Conservation (phyloP, 257 asterid species). For the Primulina eburnea region DNA sequence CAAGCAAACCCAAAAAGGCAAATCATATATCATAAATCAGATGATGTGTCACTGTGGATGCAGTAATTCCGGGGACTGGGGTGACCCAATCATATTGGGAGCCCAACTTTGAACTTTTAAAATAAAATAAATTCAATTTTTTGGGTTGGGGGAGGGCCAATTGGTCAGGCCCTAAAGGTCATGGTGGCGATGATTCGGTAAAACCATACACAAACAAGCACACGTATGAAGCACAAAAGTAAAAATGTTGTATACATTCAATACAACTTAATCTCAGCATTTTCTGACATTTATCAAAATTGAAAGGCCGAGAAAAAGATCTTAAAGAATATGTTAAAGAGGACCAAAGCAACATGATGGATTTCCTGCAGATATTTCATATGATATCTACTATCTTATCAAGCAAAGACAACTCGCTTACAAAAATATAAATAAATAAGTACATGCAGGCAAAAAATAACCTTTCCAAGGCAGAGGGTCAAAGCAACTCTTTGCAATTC, state of each 20-base stretch:
- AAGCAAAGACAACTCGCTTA: neutral
- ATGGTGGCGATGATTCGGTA: neutral
- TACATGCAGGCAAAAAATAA: slow-evolving; percentile 19
- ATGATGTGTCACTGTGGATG: neutral
- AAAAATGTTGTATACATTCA: too few relatives aligned
- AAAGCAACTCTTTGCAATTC: slow-evolving; percentile 97
- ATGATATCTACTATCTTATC: neutral
- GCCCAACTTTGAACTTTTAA: too few relatives aligned
- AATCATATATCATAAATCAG: neutral
- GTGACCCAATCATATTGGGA: neutral
- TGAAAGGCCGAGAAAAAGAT: neutral
- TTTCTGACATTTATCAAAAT: neutral
- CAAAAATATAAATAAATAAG: slow-evolving; percentile 2
- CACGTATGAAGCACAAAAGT: neutral
- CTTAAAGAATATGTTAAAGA: neutral
- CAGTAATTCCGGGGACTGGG: neutral
- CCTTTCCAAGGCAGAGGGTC: slow-evolving; percentile 96
- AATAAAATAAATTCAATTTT: too few relatives aligned
- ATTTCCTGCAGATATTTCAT: neutral
- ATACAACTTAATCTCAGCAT: neutral
- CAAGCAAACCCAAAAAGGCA: slow-evolving; percentile 25
- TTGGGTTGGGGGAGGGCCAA: neutral
- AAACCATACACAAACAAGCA: neutral
- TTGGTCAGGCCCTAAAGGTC: neutral
- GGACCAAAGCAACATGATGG: neutral